Evolutionary conservation across 2,329 filamentous ascomycete species (phyloP).

Genomic region (Allantophomopsis cytisporea): DNA sequence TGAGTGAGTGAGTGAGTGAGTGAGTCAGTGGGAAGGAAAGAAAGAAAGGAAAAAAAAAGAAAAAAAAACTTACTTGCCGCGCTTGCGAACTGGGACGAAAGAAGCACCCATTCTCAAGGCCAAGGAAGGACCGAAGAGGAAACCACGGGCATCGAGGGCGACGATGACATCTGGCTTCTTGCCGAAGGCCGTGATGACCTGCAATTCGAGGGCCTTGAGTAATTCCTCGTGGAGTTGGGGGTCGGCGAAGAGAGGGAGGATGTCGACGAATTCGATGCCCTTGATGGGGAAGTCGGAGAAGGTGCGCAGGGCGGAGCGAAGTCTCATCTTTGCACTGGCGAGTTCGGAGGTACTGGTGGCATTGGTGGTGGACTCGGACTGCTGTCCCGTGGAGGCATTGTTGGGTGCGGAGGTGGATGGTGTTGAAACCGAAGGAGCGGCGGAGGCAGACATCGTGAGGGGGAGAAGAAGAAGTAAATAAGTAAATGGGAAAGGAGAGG

Average conservation of each 20-base stretch:
- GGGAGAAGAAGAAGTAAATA: slow-evolving; percentile 7
- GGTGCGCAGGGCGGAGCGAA: slow-evolving; percentile 50
- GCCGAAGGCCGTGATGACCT: slow-evolving; percentile 52
- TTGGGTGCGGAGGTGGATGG: background rate
- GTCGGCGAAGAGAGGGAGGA: slow-evolving; percentile 87
- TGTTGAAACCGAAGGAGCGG: slow-evolving; percentile 5
- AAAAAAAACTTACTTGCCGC: slow-evolving; percentile 58
- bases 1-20: no score
- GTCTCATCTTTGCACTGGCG: slow-evolving; percentile 45
- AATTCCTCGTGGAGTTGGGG: slow-evolving; percentile 61
- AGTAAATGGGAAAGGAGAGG: slow-evolving; percentile 5
- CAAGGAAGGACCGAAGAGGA: slow-evolving; percentile 84
- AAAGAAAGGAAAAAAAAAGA: no score
- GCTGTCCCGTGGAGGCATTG: slow-evolving; percentile 1
- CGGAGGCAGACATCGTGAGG: slow-evolving; percentile 16
- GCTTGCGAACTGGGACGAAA: slow-evolving; percentile 90
- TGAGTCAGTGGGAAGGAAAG: no score
- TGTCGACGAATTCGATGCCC: slow-evolving; percentile 94
- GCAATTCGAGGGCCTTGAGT: slow-evolving; percentile 72
- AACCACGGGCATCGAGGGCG: slow-evolving; percentile 86
- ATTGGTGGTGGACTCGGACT: slow-evolving; percentile 6
- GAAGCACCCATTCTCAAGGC: slow-evolving; percentile 70
- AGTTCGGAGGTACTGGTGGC: slow-evolving; percentile 12
- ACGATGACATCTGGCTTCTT: slow-evolving; percentile 76
- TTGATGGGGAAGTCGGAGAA: slow-evolving; percentile 86